Base-by-base conservation (phyloP, 805 yeast species). In the Ogataea methanolica region DNA sequence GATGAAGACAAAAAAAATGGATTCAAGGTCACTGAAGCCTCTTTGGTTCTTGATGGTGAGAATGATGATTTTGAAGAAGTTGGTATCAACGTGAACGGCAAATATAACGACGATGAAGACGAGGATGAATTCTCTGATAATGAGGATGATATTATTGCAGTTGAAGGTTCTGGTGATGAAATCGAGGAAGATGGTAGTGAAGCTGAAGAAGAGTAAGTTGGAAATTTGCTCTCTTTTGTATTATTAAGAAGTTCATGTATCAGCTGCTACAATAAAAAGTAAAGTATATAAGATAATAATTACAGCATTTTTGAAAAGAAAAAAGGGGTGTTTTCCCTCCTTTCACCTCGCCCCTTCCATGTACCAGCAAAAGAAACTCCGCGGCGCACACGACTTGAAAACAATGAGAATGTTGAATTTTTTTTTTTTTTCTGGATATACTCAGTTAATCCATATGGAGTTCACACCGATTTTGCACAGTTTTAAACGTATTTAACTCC, bases 31-130 rank as follows among this genome's bases (percentile, higher is more conserved):
- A 31, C 36, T 1, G 54, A 50, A 19, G 50, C 45, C 16, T 53
- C 60, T 5, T 49, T 63, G 6, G 59, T 62, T 8, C 45, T 61
- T 16, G 65, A 62, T 42, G 68, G 67, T 15, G 68, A 63, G 41
- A 56, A 51, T 39, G 67, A 59, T 44, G 59, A 48, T n/a, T 36
- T 45, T 21, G 47, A 44, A 3, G 42, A 44, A 17, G 43, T 34
- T 14, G 4, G 16, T 35, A 16, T 16, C 14, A 39, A 39, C 33
- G n/a, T 15, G 16, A 9, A 19, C 14, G 41, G 26, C 11, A 33
- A 39, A 8, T 31, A 41, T 35, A 19, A 41, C 33, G 44, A 41
- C 7, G 44, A 41, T 9, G 44, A 35, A 35, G 65, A 50, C 9
- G 65, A 55, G 9, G 60, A 52, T 26, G 31, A 26, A 11, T 26